Percentiles rank a stretch among this genome's conserved stretches.
Conservation (phyloP, 108 stramenopile species). For the Stephanodiscus minutulus region DNA sequence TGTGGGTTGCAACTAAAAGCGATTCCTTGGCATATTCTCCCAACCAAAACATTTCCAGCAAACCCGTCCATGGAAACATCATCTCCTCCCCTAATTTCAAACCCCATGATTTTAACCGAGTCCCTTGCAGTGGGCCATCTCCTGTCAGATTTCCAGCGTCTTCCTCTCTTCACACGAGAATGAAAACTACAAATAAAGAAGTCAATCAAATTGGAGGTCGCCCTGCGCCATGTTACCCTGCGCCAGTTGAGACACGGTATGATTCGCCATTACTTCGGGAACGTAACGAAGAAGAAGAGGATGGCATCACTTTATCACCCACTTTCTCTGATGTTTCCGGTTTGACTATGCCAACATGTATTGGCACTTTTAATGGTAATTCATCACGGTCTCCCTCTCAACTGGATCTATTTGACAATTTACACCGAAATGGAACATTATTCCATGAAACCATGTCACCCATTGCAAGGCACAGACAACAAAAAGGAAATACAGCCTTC, state of each 20-base stretch:
- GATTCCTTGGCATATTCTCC: not conserved
- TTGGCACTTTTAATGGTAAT: constrained; percentile 13
- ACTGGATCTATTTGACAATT: constrained; percentile 18
- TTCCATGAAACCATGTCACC: constrained; percentile 35
- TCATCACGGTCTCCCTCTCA: not conserved
- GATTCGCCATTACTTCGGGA: constrained; percentile 5
- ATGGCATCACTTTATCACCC: constrained; percentile 49
- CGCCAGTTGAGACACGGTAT: constrained; percentile 16
- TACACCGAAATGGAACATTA: constrained; percentile 3
- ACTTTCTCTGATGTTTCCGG: constrained; percentile 48
- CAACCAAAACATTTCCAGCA: constrained; percentile 3
- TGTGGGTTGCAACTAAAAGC: constrained; percentile 3
- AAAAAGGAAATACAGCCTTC: constrained; percentile 2
- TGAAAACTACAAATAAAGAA: not conserved
- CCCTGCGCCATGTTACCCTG: not conserved
- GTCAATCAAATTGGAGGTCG: not conserved
- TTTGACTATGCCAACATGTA: constrained; percentile 31
- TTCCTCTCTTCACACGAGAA: not conserved
- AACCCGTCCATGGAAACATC: constrained; percentile 1
- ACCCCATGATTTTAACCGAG: not conserved
- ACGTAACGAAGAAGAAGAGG: constrained; percentile 30
- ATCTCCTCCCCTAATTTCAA: not conserved
- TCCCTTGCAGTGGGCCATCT: not conserved
- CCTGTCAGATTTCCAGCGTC: constrained; percentile 7
- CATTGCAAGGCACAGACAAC: constrained; percentile 34